These are phyloP conservation scores for Colletotrichum cereale DNA, from an alignment of 2,329 filamentous ascomycete genomes.

Conservation along the genomic window DNA sequence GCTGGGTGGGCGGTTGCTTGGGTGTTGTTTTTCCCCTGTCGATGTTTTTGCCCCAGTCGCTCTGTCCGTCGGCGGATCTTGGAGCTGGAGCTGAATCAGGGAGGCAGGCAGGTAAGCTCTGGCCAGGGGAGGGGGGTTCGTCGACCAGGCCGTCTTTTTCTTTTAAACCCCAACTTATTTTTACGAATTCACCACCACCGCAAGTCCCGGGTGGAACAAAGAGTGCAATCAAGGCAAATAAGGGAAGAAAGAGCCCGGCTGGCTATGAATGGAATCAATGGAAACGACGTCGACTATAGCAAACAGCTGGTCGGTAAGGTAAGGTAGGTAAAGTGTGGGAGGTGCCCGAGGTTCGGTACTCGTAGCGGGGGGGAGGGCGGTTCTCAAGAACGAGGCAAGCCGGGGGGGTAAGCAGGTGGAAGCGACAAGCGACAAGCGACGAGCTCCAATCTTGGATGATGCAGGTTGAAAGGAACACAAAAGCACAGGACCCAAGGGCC, in stretches of 20 bases:
- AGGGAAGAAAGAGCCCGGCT: background rate
- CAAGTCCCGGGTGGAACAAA: background rate
- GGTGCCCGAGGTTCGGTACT: constrained; percentile 7
- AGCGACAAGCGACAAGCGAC: constrained; percentile 23
- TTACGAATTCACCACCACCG: background rate
- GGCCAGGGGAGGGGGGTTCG: background rate
- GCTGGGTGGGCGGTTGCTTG: constrained; percentile 36
- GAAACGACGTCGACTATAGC: constrained; percentile 3
- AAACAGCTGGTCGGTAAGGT: constrained; percentile 14
- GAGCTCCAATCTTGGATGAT: constrained; percentile 35
- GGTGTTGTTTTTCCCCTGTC: constrained; percentile 29
- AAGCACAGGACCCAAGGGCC: background rate
- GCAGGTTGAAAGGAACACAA: constrained; percentile 18
- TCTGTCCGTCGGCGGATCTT: constrained; percentile 29
- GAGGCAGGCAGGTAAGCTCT: constrained; percentile 21
- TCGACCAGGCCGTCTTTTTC: background rate
- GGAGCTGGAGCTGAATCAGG: constrained; percentile 36
- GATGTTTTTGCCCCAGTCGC: constrained; percentile 29
- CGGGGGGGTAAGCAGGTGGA: constrained; percentile 76
- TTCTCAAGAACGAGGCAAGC: background rate
- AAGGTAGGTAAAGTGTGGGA: background rate
- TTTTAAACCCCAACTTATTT: background rate
- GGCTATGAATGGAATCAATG: background rate
- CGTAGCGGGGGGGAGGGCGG: background rate
- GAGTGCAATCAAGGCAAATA: background rate